phyloP scores from a whole-genome alignment of 208 protist species.

The Acanthamoeba lenticulata region DNA sequence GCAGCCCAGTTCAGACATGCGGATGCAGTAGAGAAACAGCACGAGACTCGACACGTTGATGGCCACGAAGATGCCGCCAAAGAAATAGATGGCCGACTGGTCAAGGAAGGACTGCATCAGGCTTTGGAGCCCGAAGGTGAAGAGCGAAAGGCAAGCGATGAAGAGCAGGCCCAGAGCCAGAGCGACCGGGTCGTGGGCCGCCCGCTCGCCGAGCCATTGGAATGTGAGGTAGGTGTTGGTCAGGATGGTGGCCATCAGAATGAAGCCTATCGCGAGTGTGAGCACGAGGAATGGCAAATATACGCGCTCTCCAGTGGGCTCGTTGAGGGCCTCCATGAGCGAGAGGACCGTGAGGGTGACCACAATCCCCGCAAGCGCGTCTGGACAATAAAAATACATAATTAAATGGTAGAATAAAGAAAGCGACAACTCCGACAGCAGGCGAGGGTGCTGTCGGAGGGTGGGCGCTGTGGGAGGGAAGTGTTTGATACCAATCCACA shows the following conservation, averaged over 20 bases:
- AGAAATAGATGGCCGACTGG: background rate
- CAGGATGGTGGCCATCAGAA: background rate
- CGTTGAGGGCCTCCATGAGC: background rate
- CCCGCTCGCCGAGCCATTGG: background rate
- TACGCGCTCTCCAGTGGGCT: background rate
- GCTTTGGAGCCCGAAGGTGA: background rate
- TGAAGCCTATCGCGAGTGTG: background rate
- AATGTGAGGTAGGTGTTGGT: background rate
- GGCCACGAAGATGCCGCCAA: background rate
- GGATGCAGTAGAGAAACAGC: conserved; percentile 8
- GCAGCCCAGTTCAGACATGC: background rate
- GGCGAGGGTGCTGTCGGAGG: no score
- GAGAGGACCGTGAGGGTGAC: background rate
- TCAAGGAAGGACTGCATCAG: background rate
- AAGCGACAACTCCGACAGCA: no score
- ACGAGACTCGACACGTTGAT: background rate
- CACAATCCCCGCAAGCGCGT: background rate
- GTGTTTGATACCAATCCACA: no score
- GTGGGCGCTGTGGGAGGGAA: no score
- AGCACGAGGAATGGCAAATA: background rate
- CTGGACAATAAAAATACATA: no score
- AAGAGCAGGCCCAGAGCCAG: background rate
- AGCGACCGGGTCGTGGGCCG: background rate
- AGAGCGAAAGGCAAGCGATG: background rate
- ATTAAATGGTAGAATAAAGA: no score